These are phyloP conservation scores for Sporothrix brunneoviolacea DNA, from an alignment of 2,329 filamentous ascomycete species.

Conservation along the genomic window DNA sequence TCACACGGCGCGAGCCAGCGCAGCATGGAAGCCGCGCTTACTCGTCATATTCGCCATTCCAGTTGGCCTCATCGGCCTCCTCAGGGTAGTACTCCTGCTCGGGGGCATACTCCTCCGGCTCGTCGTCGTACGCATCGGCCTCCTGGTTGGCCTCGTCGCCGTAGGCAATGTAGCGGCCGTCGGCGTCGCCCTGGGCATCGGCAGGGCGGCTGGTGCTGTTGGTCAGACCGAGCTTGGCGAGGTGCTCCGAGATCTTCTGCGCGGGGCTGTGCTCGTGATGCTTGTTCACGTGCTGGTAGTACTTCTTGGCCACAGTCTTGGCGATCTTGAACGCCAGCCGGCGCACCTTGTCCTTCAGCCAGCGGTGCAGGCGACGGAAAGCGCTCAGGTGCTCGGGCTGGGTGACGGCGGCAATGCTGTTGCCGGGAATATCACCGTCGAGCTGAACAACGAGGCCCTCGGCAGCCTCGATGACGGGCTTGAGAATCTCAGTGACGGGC, in stretches of 20 bases:
- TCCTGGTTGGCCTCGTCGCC: background rate
- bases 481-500: background rate
- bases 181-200: no score
- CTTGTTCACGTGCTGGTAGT: background rate
- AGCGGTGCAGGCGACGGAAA: background rate
- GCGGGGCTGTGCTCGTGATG: no score
- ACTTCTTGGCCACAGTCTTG: background rate
- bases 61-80: no score
- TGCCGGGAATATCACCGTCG: background rate
- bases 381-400: background rate
- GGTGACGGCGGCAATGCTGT: background rate
- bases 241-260: background rate
- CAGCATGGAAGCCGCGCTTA: no score
- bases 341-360: background rate
- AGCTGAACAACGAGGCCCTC: conserved; percentile 9
- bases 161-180: no score
- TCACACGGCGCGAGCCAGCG: no score
- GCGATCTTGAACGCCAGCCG: background rate
- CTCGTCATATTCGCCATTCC: no score
- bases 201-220: no score
- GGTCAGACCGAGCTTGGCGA: background rate
- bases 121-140: background rate
- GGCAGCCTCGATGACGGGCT: conserved; percentile 5
- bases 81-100: no score
- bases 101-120: no score